Percentiles rank a stretch among this genome's conserved stretches.
Conservation (phyloP, 495 filamentous ascomycete species). For the Hypoxylon trugodes region DNA sequence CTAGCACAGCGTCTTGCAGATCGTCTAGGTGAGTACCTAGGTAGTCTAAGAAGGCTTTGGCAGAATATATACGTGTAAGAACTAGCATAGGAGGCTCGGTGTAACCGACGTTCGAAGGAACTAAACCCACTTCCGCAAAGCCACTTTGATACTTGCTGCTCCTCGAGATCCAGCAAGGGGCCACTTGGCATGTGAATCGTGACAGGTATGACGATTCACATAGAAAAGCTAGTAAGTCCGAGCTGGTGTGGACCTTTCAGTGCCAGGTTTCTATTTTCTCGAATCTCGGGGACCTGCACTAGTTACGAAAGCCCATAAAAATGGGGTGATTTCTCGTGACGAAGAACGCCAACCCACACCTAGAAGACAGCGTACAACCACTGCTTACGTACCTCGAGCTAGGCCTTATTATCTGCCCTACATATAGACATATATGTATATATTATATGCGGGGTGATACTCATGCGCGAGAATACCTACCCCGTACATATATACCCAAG, state of each 20-base stretch:
- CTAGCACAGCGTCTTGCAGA: conserved; percentile 12
- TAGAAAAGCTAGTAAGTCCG: conserved; percentile 7
- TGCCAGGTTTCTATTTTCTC: conserved; percentile 29
- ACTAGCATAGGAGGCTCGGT: conserved; percentile 15
- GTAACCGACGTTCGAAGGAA: conserved; percentile 19
- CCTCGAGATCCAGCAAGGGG: conserved; percentile 10
- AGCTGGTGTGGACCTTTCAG: conserved; percentile 30
- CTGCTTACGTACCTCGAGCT: conserved; percentile 23
- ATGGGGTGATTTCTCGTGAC: conserved; percentile 39
- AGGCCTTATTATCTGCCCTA: conserved; percentile 19
- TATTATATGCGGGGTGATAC: conserved; percentile 33
- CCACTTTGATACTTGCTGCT: conserved; percentile 16
- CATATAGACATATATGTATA: conserved; percentile 1
- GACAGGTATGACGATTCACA: conserved; percentile 16
- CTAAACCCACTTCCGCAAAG: conserved; percentile 9
- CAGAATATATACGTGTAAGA: neutral
- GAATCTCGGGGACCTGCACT: conserved; percentile 42
- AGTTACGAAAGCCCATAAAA: conserved; percentile 33
- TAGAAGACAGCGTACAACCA: neutral
- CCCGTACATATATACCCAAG: conserved; percentile 38
- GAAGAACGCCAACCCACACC: conserved; percentile 5
- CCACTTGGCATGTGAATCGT: conserved; percentile 13
- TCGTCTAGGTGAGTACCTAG: too few relatives aligned
- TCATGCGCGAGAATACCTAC: conserved; percentile 20
- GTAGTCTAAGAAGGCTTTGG: conserved; percentile 19